phyloP scores from a whole-genome alignment of 2,329 filamentous ascomycete species.

The Fusarium algeriense region DNA sequence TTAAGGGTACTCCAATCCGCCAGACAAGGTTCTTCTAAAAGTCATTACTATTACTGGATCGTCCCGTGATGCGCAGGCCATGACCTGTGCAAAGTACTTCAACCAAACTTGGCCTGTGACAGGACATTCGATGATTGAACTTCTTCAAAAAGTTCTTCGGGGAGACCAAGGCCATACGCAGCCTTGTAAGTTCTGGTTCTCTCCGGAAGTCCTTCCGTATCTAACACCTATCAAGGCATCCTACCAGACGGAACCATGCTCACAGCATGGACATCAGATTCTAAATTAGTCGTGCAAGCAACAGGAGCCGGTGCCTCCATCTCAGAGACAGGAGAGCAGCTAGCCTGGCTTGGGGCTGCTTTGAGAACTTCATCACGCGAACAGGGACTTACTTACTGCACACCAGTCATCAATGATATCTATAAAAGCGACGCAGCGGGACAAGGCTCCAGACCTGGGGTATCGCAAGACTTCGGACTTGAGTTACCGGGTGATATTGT shows the following conservation, averaged over 20 bases:
- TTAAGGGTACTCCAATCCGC: neutral
- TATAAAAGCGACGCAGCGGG: too few species aligned
- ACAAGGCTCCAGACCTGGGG: too few species aligned
- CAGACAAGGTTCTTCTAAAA: accelerated
- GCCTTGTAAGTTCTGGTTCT: neutral
- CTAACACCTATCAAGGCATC: accelerated
- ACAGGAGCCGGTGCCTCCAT: neutral
- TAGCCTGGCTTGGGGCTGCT: neutral
- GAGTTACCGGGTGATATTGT: too few species aligned
- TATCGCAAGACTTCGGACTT: too few species aligned
- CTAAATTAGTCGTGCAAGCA: neutral
- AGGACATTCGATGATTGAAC: too few species aligned
- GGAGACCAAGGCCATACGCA: neutral
- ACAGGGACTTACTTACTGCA: accelerated
- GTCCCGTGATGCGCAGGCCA: neutral
- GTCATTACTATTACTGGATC: neutral
- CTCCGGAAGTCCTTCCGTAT: neutral
- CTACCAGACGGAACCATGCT: neutral
- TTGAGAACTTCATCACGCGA: neutral
- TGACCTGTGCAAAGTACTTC: neutral
- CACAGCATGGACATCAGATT: accelerated
- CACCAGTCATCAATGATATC: accelerated
- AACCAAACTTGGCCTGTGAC: neutral
- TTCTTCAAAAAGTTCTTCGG: too few species aligned
- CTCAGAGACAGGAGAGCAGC: neutral